A percentile compares a stretch with the other conserved stretches of the same genome.
Evolutionary conservation across 345 rosid genomes (phyloP).

Genomic region (Trapa incisa): DNA sequence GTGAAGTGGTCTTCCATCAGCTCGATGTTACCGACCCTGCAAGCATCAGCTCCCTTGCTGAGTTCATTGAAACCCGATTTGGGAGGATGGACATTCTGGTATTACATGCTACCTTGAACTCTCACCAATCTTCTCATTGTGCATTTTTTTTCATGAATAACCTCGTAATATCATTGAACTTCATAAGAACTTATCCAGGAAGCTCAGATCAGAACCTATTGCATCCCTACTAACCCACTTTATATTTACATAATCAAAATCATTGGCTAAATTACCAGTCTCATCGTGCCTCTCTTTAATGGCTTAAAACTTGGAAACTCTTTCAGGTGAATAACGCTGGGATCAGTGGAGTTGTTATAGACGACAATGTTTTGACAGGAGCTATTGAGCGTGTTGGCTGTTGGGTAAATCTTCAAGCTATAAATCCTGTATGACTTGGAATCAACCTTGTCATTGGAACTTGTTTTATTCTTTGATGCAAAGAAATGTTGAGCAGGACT

Average conservation of each 20-base stretch:
- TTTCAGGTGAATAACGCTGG: slow-evolving; percentile 42
- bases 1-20: slow-evolving; percentile 15
- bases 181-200: too few species aligned
- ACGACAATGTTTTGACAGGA: slow-evolving; percentile 10
- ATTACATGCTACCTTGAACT: neutral
- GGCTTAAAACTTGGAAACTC: too few species aligned
- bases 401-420: neutral
- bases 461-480: neutral
- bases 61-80: slow-evolving; percentile 10
- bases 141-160: too few species aligned
- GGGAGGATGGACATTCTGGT: slow-evolving; percentile 22
- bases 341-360: slow-evolving; percentile 7
- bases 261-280: too few species aligned
- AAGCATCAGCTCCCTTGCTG: slow-evolving; percentile 13
- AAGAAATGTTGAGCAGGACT: slow-evolving; percentile 9
- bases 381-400: slow-evolving; percentile 3
- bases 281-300: neutral
- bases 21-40: slow-evolving; percentile 15
- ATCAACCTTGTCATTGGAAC: neutral
- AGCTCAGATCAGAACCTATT: too few species aligned
- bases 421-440: neutral
- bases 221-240: too few species aligned
- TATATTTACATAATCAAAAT: too few species aligned
- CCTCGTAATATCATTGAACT: too few species aligned
- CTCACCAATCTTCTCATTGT: too few species aligned